A percentile compares a stretch with the other conserved stretches of the same genome.
These are phyloP conservation scores for Patellifolia procumbens DNA, from an alignment of 179 eudicot genomes.

Conservation along the genomic window DNA sequence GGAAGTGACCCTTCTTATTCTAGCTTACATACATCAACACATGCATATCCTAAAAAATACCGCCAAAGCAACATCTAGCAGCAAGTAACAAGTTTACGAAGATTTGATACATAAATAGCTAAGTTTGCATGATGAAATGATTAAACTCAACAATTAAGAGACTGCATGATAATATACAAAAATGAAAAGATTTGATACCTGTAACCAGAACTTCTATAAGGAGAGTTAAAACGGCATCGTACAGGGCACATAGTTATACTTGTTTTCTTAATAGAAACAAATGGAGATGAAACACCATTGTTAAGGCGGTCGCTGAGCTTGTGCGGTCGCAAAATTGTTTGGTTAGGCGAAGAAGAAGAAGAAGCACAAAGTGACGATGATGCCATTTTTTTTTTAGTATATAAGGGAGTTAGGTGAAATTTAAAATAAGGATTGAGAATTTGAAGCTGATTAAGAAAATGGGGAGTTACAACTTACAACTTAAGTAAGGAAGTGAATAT, in stretches of 20 bases:
- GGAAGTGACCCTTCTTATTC: no score
- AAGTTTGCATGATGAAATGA: neutral
- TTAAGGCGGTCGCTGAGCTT: neutral
- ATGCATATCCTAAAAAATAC: no score
- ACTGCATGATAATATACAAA: no score
- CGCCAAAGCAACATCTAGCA: no score
- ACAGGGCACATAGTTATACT: constrained; percentile 13
- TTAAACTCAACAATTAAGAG: neutral
- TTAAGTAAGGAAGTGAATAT: neutral
- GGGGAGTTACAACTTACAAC: no score
- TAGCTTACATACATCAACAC: no score
- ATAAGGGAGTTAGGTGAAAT: no score
- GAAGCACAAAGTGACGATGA: constrained; percentile 6
- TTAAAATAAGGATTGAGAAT: neutral
- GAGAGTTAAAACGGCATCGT: constrained; percentile 27
- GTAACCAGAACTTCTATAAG: constrained; percentile 9
- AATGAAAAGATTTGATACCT: neutral
- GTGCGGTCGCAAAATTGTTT: neutral
- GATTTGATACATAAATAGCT: no score
- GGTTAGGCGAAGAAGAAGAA: neutral
- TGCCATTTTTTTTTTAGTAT: neutral
- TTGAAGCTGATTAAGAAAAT: neutral
- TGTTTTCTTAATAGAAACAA: neutral
- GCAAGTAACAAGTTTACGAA: no score
- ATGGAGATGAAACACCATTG: constrained; percentile 11